A percentile compares a stretch with the other conserved stretches of the same genome.
Evolutionary conservation across 1,139 yeast genomes (phyloP).

Genomic region (Candida sojae): DNA sequence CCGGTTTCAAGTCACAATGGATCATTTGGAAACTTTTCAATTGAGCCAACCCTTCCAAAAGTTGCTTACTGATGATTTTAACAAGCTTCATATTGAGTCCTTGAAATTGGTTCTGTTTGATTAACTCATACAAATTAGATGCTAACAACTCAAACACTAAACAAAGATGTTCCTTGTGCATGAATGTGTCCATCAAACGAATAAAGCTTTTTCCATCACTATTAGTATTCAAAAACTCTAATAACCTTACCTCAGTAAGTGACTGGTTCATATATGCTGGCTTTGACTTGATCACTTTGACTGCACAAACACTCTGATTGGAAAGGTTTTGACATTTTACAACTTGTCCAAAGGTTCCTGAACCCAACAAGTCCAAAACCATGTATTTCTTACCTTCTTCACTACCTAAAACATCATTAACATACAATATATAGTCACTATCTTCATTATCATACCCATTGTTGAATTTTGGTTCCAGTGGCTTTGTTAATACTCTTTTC

Average conservation of each 20-base stretch:
- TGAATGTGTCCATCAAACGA: conserved; percentile 80
- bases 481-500: conserved; percentile 87
- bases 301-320: conserved; percentile 90
- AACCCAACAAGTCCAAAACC: conserved; percentile 88
- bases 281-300: conserved; percentile 89
- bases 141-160: conserved; percentile 88
- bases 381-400: conserved; percentile 87
- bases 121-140: conserved; percentile 84
- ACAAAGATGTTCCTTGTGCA: conserved; percentile 91
- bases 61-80: conserved; percentile 73
- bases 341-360: conserved; percentile 98
- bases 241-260: conserved; percentile 82
- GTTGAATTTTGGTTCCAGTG: conserved; percentile 79
- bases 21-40: conserved; percentile 83
- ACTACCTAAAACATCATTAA: conserved; percentile 87
- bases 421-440: conserved; percentile 88
- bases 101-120: conserved; percentile 91
- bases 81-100: conserved; percentile 85
- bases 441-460: conserved; percentile 88
- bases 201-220: conserved; percentile 77
- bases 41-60: conserved; percentile 76
- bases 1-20: conserved; percentile 97
- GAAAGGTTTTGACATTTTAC: conserved; percentile 92
- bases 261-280: conserved; percentile 93
- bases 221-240: conserved; percentile 77